phyloP scores from a whole-genome alignment of 2,329 filamentous ascomycete genomes.

The Metarhizium album region DNA sequence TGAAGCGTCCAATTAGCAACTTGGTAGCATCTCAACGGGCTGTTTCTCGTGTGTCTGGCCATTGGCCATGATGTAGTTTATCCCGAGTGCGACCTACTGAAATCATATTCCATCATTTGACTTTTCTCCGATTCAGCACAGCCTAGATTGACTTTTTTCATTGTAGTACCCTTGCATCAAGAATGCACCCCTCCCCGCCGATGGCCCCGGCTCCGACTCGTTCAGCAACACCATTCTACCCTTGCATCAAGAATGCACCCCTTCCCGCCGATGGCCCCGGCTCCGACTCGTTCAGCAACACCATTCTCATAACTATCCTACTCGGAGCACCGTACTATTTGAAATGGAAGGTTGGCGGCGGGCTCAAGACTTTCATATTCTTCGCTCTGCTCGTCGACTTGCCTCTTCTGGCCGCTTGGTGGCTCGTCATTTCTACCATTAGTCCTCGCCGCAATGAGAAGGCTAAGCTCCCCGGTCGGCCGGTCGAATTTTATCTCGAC shows the following conservation, averaged over 20 bases:
- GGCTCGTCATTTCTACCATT: conserved; percentile 68
- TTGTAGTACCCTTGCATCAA: conserved; percentile 57
- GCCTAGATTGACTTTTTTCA: background rate
- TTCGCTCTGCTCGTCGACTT: conserved; percentile 67
- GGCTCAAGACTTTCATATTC: conserved; percentile 83
- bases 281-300: conserved; percentile 79
- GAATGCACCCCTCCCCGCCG: conserved; percentile 87
- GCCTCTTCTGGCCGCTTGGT: conserved; percentile 73
- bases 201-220: conserved; percentile 69
- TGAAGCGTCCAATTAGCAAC: background rate
- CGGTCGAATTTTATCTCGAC: conserved; percentile 81
- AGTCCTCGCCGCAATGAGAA: conserved; percentile 91
- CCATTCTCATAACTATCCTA: conserved; percentile 60
- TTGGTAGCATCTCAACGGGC: background rate
- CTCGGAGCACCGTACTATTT: conserved; percentile 66
- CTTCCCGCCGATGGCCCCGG: conserved; percentile 82
- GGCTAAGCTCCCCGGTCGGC: conserved; percentile 72
- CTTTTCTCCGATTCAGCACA: too few relatives aligned
- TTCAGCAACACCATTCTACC: conserved; percentile 83
- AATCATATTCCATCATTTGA: background rate
- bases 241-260: conserved; percentile 87
- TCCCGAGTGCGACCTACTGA: background rate
- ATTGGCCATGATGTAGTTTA: too few relatives aligned
- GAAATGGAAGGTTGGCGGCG: conserved; percentile 74
- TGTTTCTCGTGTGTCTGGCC: too few relatives aligned